These are phyloP conservation scores for Corylus americana DNA, from an alignment of 306 rosid species.

Conservation along the genomic window DNA sequence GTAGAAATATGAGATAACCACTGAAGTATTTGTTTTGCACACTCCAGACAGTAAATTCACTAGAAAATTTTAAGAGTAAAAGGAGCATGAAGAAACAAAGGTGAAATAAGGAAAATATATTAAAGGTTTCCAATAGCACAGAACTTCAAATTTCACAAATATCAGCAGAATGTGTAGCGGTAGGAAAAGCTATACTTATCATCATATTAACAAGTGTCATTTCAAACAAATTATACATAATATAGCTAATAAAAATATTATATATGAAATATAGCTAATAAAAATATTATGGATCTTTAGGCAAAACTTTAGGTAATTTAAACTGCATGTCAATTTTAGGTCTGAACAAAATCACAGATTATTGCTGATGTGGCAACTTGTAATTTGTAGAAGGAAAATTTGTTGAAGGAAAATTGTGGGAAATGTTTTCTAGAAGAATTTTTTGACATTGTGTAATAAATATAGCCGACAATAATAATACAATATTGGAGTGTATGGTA, in stretches of 20 bases:
- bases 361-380: constrained; percentile 13
- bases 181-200: background rate
- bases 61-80: background rate
- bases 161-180: background rate
- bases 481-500: constrained; percentile 1
- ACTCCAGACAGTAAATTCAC: background rate
- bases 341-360: constrained; percentile 9
- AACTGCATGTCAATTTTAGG: background rate
- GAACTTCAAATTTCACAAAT: background rate
- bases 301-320: background rate
- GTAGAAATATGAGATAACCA: constrained; percentile 9
- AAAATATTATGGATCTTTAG: background rate
- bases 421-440: constrained; percentile 14
- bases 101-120: background rate
- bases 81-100: background rate
- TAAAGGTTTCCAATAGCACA: background rate
- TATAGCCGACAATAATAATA: background rate
- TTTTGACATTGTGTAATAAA: background rate
- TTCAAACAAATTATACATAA: background rate
- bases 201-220: background rate
- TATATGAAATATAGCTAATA: background rate
- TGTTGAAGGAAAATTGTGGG: background rate
- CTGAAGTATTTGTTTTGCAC: background rate
- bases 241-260: background rate
- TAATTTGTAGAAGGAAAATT: constrained; percentile 1